Base-by-base conservation (phyloP, 176 grass and related monocot genomes). In the Ampelocalamus luodianensis region DNA sequence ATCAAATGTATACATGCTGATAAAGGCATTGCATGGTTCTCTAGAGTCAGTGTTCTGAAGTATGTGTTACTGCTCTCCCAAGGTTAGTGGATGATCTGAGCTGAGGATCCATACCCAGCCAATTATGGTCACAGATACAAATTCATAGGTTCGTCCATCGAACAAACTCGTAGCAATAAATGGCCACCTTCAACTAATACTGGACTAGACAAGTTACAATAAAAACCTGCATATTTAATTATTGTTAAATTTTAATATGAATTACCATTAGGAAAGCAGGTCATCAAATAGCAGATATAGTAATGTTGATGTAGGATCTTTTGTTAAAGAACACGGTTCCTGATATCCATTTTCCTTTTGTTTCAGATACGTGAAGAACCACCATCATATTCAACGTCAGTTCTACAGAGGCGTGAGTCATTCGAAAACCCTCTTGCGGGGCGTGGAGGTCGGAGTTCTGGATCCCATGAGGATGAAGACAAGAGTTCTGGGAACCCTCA, bases 351-450 rank as follows among this genome's bases (percentile, higher is more conserved):
- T 84, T 82, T 27, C 32, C 9, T 82, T 68, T 65, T 84, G 55
- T 90, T 92, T 86, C 84, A 99, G 97, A 91, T 90, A 81, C 86
- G 90, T 68, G 97, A 99, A 86, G 97, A 99, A 85, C 93, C 97
- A 34, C 91, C 90, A 63, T 91, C 93, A 50, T 96, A 96, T 83
- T 92, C 93, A 59, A 74, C 88, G 18, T 86, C 86, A 13, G 90
- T 90, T 74, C 72, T 92, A 77, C 90, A 99, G 82, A 94, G 73
- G 77, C 83, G 71, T 4, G 93, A 96, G 61, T 99, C 93, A 4
- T 96, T 99, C 59, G 97, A 94, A 81, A 99, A 96, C 63, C 93
- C 97, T 44, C 79, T 94, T 17, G 71, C 88, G 16, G 91, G 90
- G 40, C 88, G 74, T 84, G 96, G 90, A 22, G 84, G 89, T 68